Evolutionary conservation across 2,329 filamentous ascomycete genomes (phyloP).

Genomic region (Septoria linicola): DNA sequence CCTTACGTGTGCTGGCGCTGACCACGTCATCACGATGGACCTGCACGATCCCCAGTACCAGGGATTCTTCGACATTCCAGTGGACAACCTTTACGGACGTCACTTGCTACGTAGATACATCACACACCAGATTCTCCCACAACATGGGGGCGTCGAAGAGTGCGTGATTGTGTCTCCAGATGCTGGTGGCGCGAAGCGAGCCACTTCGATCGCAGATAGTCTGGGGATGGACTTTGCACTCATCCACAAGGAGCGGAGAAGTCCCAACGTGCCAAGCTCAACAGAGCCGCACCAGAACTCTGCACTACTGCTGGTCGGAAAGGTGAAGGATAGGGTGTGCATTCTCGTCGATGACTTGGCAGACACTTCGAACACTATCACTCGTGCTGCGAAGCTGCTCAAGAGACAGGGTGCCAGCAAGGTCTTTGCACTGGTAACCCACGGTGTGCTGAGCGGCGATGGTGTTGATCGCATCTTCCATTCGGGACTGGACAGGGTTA

Average conservation of each 20-base stretch:
- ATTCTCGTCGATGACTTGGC: conserved; percentile 93
- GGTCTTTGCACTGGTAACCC: conserved; percentile 89
- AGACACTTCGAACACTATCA: conserved; percentile 97
- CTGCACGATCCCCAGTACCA: conserved; percentile 95
- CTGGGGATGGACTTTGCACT: conserved; percentile 93
- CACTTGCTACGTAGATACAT: conserved; percentile 68
- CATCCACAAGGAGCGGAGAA: conserved; percentile 93
- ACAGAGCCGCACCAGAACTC: conserved; percentile 41
- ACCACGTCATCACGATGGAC: conserved; percentile 98
- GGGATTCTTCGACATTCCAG: conserved; percentile 97
- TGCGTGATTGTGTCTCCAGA: conserved; percentile 90
- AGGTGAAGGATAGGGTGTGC: conserved; percentile 75
- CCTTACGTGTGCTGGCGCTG: conserved; percentile 89
- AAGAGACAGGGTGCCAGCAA: conserved; percentile 88
- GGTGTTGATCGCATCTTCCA: conserved; percentile 93
- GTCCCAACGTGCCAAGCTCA: conserved; percentile 53
- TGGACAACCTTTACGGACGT: conserved; percentile 92
- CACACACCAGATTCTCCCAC: conserved; percentile 79
- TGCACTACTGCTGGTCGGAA: conserved; percentile 91
- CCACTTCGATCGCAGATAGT: conserved; percentile 90
- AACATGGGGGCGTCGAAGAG: conserved; percentile 56
- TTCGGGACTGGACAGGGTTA: conserved; percentile 85
- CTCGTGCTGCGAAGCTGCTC: conserved; percentile 89
- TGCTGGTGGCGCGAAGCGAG: conserved; percentile 92
- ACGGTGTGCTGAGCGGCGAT: conserved; percentile 92